Evolutionary conservation across 176 grass and related monocot genomes (phyloP).

Genomic region (Cocos nucifera): DNA sequence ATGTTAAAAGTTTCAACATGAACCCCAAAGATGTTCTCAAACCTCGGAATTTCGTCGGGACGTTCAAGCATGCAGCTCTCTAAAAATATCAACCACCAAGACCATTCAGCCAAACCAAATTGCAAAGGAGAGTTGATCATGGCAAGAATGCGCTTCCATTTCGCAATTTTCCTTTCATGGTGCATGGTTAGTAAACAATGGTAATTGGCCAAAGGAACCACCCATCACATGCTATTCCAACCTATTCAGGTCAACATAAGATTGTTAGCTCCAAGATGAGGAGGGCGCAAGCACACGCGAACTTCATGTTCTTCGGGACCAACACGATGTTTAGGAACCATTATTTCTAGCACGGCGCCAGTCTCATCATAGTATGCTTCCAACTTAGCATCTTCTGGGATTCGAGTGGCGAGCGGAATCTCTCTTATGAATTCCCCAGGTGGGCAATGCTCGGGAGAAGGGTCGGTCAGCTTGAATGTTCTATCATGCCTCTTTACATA

Average conservation of each 20-base stretch:
- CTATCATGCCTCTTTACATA: conserved; percentile 58
- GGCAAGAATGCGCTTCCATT: too few species aligned
- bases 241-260: conserved; percentile 50
- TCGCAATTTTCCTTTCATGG: conserved; percentile 13
- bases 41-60: too few species aligned
- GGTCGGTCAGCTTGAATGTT: conserved; percentile 60
- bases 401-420: conserved; percentile 72
- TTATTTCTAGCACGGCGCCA: conserved; percentile 76
- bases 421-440: conserved; percentile 85
- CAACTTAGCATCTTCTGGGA: conserved; percentile 83
- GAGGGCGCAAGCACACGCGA: conserved; percentile 77
- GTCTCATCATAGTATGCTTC: conserved; percentile 90
- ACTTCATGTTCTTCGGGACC: conserved; percentile 96
- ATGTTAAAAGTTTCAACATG: too few species aligned
- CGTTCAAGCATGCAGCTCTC: too few species aligned
- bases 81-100: too few species aligned
- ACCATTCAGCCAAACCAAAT: too few species aligned
- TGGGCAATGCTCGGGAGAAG: conserved; percentile 71
- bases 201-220: neutral
- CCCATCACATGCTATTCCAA: neutral
- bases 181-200: conserved; percentile 8
- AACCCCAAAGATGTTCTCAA: too few species aligned
- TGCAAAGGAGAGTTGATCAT: too few species aligned
- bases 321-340: conserved; percentile 68
- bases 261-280: conserved; percentile 63